These are phyloP conservation scores for Incumbomyces lentus DNA, from an alignment of 2,329 filamentous ascomycete species.

Conservation along the genomic window DNA sequence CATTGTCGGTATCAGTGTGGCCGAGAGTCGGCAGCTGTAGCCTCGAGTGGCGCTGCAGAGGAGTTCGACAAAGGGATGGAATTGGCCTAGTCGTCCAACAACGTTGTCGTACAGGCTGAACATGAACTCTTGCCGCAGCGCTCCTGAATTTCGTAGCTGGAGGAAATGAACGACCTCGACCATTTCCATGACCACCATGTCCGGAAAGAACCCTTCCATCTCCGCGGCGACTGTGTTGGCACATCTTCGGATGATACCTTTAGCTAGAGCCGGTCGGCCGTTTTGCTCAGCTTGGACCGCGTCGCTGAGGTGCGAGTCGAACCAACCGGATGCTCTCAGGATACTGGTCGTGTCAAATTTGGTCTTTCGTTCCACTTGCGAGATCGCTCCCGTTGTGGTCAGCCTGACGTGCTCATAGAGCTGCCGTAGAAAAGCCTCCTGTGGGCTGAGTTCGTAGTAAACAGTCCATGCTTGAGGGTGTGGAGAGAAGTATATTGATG, in stretches of 20 bases:
- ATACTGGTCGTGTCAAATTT: not conserved
- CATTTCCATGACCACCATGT: constrained; percentile 1
- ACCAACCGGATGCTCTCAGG: not conserved
- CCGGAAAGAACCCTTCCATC: not conserved
- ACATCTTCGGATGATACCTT: not conserved
- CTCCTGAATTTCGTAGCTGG: not conserved
- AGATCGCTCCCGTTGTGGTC: not conserved
- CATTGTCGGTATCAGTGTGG: not conserved
- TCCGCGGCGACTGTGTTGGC: not conserved
- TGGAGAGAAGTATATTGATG: not conserved
- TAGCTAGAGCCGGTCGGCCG: not conserved
- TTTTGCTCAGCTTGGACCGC: not conserved
- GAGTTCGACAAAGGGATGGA: not conserved
- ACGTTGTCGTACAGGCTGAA: not conserved
- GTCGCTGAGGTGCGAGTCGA: not conserved
- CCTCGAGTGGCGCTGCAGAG: not conserved
- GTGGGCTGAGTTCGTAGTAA: not conserved
- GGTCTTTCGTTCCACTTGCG: not conserved
- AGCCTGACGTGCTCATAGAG: not conserved
- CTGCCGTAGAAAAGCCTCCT: not conserved
- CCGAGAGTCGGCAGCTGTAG: not conserved
- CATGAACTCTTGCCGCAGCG: not conserved
- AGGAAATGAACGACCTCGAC: not conserved
- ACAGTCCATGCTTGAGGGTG: not conserved
- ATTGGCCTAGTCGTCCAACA: not conserved